These are phyloP conservation scores for Sarocladium strictum DNA, from an alignment of 2,329 filamentous ascomycete species.

Conservation along the genomic window DNA sequence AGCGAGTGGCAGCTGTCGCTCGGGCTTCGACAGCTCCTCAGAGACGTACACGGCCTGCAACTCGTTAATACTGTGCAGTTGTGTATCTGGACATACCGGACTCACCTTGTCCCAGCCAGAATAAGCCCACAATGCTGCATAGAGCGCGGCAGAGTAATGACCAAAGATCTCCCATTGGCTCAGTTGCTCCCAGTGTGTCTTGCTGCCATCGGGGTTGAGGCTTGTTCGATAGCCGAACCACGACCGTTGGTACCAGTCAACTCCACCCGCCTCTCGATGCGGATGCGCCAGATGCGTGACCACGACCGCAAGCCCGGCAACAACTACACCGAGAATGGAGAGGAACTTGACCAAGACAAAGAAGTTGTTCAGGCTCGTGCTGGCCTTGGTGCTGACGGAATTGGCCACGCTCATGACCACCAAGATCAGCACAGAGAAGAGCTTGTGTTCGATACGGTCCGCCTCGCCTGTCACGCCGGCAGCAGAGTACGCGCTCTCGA, in stretches of 20 bases:
- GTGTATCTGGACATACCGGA: not conserved
- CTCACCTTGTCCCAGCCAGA: constrained; percentile 61
- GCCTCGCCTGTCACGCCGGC: constrained; percentile 36
- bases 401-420: constrained; percentile 43
- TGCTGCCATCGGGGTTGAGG: constrained; percentile 40
- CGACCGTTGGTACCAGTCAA: constrained; percentile 44
- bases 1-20: constrained; percentile 50
- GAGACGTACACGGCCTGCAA: constrained; percentile 48
- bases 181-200: constrained; percentile 42
- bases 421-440: constrained; percentile 43
- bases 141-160: constrained; percentile 53
- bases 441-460: constrained; percentile 39
- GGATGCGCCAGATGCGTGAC: constrained; percentile 30
- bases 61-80: not conserved
- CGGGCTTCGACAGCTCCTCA: constrained; percentile 44
- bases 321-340: constrained; percentile 30
- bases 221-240: constrained; percentile 52
- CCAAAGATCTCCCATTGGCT: constrained; percentile 53
- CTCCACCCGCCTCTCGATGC: constrained; percentile 33
- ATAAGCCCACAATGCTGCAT: constrained; percentile 59
- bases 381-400: constrained; percentile 49
- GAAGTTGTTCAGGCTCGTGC: constrained; percentile 48
- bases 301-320: not conserved
- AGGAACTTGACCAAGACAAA: constrained; percentile 50
- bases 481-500: constrained; percentile 52